Conservation (phyloP, 495 filamentous ascomycete species). For the Bacidia gigantensis region DNA sequence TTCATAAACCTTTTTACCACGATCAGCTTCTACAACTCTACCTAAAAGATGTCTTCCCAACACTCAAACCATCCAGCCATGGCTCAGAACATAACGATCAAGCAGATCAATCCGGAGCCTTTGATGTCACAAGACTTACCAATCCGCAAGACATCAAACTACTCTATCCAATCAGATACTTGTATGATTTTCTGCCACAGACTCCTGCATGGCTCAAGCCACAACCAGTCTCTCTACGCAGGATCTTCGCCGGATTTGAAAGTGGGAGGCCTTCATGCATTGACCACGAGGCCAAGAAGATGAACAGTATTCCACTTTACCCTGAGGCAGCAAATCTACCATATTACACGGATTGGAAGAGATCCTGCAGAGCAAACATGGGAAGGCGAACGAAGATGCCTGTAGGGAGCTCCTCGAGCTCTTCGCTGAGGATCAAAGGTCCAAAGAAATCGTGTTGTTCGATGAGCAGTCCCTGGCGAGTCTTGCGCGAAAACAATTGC, state of each 20-base stretch:
- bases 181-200: neutral
- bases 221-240: neutral
- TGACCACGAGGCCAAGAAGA: neutral
- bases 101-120: too few relatives aligned
- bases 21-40: too few relatives aligned
- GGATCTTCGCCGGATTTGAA: neutral
- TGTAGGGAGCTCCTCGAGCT: neutral
- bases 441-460: neutral
- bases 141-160: too few relatives aligned
- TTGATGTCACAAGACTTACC: too few relatives aligned
- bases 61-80: too few relatives aligned
- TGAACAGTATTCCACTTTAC: constrained; percentile 8
- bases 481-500: neutral
- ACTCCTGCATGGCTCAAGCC: neutral
- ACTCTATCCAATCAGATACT: constrained; percentile 3
- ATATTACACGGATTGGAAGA: constrained; percentile 4
- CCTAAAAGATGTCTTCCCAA: too few relatives aligned
- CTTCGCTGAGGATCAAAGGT: neutral
- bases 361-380: constrained; percentile 2
- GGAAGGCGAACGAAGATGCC: neutral
- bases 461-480: neutral
- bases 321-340: constrained; percentile 7
- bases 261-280: constrained; percentile 4
- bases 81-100: too few relatives aligned
- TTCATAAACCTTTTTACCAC: too few relatives aligned